A percentile compares a stretch with the other conserved stretches of the same genome.
Evolutionary conservation across 108 stramenopile genomes (phyloP).

Genomic region (Cyclotella sp.): DNA sequence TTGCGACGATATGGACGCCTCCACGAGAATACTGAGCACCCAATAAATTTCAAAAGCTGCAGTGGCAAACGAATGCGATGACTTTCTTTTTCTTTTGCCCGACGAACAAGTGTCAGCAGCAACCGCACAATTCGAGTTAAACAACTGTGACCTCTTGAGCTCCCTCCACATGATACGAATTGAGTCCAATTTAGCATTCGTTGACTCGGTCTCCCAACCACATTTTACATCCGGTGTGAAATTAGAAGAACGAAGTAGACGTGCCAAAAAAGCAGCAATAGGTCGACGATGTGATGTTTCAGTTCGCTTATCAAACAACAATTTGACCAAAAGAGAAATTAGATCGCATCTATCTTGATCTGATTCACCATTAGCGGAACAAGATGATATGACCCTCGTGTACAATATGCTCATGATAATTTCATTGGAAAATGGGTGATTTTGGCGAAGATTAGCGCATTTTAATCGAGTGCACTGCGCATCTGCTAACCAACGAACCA

Average conservation of each 20-base stretch:
- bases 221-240: neutral
- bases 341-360: slow-evolving; percentile 30
- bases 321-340: slow-evolving; percentile 30
- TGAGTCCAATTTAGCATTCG: slow-evolving; percentile 13
- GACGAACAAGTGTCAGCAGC: neutral
- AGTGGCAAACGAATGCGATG: neutral
- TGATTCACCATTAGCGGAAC: slow-evolving; percentile 4
- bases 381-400: slow-evolving; percentile 29
- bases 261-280: slow-evolving; percentile 30
- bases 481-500: slow-evolving; percentile 33
- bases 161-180: slow-evolving; percentile 33
- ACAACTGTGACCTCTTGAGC: slow-evolving; percentile 12
- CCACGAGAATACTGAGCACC: slow-evolving; percentile 28
- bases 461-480: neutral
- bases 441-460: neutral
- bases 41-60: slow-evolving; percentile 18
- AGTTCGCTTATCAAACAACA: slow-evolving; percentile 39
- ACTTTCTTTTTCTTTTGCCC: slow-evolving; percentile 35
- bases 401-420: slow-evolving; percentile 27
- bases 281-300: slow-evolving; percentile 31
- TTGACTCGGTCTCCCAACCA: neutral
- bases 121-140: neutral
- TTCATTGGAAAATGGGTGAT: slow-evolving; percentile 49
- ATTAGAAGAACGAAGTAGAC: slow-evolving; percentile 30
- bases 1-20: slow-evolving; percentile 6